Conservation (phyloP, 352 stramenopile species). For the Phytopythium oedochilum region DNA sequence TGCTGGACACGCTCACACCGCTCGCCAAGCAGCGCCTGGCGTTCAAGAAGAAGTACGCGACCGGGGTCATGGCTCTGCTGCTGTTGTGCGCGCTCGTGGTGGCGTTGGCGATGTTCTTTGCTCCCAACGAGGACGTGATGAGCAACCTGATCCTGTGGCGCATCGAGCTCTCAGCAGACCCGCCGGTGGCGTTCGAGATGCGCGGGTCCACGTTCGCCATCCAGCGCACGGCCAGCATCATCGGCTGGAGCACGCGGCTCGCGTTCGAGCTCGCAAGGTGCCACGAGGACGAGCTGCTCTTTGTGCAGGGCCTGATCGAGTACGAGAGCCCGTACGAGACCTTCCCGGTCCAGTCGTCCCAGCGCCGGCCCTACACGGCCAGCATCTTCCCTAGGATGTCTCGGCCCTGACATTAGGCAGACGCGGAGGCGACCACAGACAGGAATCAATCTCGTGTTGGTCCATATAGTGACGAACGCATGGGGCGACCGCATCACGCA, state of each 20-base stretch:
- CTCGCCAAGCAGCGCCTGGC: constrained; percentile 9
- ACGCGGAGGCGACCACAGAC: no score
- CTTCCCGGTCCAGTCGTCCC: constrained; percentile 2
- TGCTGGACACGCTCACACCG: constrained; percentile 42
- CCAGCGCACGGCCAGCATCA: constrained; percentile 18
- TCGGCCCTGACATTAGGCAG: background rate
- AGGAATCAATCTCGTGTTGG: no score
- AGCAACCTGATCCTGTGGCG: constrained; percentile 14
- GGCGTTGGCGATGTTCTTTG: constrained; percentile 11
- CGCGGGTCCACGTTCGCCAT: constrained; percentile 12
- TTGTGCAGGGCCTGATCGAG: constrained; percentile 17
- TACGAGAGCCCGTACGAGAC: constrained; percentile 17
- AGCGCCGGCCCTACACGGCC: background rate
- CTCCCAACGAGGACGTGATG: constrained; percentile 7
- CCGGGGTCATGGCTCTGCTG: constrained; percentile 12
- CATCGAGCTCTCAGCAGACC: constrained; percentile 4
- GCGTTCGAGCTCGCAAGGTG: constrained; percentile 11
- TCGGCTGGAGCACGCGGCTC: constrained; percentile 17
- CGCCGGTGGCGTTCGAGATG: constrained; percentile 7
- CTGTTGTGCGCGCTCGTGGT: constrained; percentile 5
- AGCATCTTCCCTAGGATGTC: background rate
- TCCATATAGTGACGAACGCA: no score
- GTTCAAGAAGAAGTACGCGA: constrained; percentile 14
- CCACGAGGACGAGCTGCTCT: constrained; percentile 16
- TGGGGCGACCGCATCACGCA: no score